These are phyloP conservation scores for Tritrichomonas musculus DNA, from an alignment of 208 protist species.

Conservation along the genomic window DNA sequence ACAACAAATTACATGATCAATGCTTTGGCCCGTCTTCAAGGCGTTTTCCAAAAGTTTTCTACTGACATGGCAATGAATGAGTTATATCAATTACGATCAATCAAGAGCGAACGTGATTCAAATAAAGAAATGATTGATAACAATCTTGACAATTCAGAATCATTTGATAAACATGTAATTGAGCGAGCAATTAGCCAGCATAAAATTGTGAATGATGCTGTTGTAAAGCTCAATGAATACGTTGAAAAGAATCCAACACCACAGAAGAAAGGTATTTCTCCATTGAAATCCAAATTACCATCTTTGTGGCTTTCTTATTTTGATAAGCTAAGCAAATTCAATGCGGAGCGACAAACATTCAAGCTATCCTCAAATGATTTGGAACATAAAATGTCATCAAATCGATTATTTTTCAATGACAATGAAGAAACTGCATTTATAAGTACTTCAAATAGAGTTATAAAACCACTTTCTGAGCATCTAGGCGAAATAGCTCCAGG, in stretches of 20 bases:
- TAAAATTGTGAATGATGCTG: neutral
- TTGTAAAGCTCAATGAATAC: neutral
- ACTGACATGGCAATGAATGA: neutral
- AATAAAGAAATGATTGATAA: neutral
- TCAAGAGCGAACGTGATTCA: neutral
- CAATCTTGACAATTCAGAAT: neutral
- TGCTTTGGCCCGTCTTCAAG: neutral
- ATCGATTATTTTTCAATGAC: neutral
- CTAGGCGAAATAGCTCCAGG: too few species aligned
- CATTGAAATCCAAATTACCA: neutral
- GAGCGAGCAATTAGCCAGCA: neutral
- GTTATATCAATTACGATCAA: neutral
- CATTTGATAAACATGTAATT: neutral
- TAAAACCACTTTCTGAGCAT: too few species aligned
- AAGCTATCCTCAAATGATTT: neutral
- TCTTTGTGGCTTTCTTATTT: neutral
- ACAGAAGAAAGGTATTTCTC: neutral
- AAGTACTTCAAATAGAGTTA: too few species aligned
- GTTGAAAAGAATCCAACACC: neutral
- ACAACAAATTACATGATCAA: neutral
- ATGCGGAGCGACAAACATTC: neutral
- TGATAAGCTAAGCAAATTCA: neutral
- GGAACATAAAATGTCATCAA: neutral
- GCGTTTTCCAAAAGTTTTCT: neutral
- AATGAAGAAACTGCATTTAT: neutral